phyloP scores from a whole-genome alignment of 768 basidiomycete genomes.

The Pleurotus salmoneostramineus region DNA sequence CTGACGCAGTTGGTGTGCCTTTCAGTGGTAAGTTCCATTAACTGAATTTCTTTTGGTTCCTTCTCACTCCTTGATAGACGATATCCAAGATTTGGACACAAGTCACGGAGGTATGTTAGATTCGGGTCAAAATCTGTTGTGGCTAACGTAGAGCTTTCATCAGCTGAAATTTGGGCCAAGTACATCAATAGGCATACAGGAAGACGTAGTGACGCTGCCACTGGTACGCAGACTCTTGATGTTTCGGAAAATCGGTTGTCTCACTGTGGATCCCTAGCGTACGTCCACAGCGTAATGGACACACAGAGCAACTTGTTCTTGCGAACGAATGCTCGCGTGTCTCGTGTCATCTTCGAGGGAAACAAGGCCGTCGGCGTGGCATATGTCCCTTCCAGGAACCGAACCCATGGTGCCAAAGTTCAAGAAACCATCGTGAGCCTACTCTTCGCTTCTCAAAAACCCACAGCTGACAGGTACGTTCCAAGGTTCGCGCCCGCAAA shows the following conservation, averaged over 20 bases:
- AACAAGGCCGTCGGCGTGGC: constrained; percentile 70
- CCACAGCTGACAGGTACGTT: background rate
- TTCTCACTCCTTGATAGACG: constrained; percentile 33
- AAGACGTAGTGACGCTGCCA: constrained; percentile 67
- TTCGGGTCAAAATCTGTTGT: constrained; percentile 28
- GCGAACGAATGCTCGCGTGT: constrained; percentile 62
- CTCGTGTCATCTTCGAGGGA: constrained; percentile 69
- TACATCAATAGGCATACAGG: constrained; percentile 75
- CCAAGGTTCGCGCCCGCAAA: constrained; percentile 50
- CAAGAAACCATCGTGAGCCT: constrained; percentile 49
- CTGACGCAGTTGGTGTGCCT: constrained; percentile 57
- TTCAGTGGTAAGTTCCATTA: constrained; percentile 48
- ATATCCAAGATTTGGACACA: constrained; percentile 46
- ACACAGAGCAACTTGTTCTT: constrained; percentile 64
- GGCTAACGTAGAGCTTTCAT: constrained; percentile 31
- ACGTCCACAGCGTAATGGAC: constrained; percentile 71
- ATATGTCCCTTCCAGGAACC: constrained; percentile 62
- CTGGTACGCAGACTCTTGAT: constrained; percentile 32
- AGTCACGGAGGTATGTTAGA: background rate
- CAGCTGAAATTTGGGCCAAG: constrained; percentile 69
- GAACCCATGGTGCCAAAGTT: constrained; percentile 44
- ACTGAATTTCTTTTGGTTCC: background rate
- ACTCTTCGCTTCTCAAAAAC: background rate
- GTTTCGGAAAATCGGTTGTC: background rate
- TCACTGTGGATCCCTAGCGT: constrained; percentile 31